phyloP scores from a whole-genome alignment of 768 basidiomycete species.

The Lactifluus hygrophoroides region DNA sequence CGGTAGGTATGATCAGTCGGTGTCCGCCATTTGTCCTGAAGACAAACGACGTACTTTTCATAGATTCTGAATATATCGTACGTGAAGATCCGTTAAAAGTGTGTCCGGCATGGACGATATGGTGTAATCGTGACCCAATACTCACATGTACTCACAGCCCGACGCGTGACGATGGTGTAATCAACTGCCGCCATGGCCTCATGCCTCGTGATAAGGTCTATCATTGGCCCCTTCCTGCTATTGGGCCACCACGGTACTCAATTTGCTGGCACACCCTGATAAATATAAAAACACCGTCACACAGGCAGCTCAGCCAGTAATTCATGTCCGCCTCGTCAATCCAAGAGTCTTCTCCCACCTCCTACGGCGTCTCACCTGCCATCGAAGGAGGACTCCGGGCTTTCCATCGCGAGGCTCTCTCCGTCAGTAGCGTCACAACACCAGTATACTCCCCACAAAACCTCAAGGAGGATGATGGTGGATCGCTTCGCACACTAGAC shows the following conservation, averaged over 20 bases:
- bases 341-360: constrained; percentile 14
- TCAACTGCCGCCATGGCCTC: too few species aligned
- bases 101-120: constrained; percentile 7
- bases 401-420: constrained; percentile 11
- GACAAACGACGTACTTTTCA: constrained; percentile 46
- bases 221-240: too few species aligned
- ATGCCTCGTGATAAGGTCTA: too few species aligned
- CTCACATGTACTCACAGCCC: too few species aligned
- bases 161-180: too few species aligned
- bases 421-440: constrained; percentile 10
- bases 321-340: constrained; percentile 8
- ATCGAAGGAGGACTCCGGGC: neutral
- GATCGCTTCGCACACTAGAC: constrained; percentile 41
- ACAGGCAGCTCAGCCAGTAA: too few species aligned
- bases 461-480: neutral
- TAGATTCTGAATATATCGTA: constrained; percentile 67
- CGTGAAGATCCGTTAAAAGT: constrained; percentile 50
- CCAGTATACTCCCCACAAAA: constrained; percentile 12
- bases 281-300: too few species aligned
- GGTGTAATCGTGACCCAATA: neutral
- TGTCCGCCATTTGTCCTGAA: neutral
- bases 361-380: constrained; percentile 13
- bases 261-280: too few species aligned
- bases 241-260: too few species aligned
- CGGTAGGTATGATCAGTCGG: neutral